Percentiles rank a stretch among this genome's conserved stretches.
Evolutionary conservation across 106 monocot genomes (phyloP).

Genomic region (Allium fistulosum): DNA sequence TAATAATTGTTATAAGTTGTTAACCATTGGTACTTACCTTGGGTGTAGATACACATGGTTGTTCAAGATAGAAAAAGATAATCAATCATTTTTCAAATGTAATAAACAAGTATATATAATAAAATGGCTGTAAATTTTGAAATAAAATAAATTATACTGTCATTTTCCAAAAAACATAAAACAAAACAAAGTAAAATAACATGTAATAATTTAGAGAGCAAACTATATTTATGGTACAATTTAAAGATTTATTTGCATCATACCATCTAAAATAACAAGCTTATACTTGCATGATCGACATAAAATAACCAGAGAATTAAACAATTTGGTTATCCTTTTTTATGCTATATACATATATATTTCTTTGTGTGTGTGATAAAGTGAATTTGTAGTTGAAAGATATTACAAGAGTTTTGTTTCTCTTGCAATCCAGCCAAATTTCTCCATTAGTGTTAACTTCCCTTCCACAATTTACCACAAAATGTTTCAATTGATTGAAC

Average conservation of each 20-base stretch:
- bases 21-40: neutral
- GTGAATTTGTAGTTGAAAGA: too few relatives aligned
- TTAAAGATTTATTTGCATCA: neutral
- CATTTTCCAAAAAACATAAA: neutral
- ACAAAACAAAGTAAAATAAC: neutral
- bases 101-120: too few relatives aligned
- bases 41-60: constrained; percentile 1
- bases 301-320: neutral
- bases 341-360: too few relatives aligned
- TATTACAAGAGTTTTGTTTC: constrained; percentile 36
- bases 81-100: too few relatives aligned
- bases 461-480: constrained; percentile 51
- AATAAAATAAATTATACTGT: too few relatives aligned
- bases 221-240: too few relatives aligned
- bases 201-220: too few relatives aligned
- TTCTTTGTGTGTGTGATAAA: too few relatives aligned
- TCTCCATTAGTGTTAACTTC: constrained; percentile 56
- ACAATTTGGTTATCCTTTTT: too few relatives aligned
- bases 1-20: neutral
- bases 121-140: too few relatives aligned
- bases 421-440: constrained; percentile 76
- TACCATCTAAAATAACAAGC: neutral
- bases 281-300: neutral
- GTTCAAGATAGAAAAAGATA: too few relatives aligned
- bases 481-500: constrained; percentile 31